Base-by-base conservation (phyloP, 768 basidiomycete species). In the Inosperma sp. region DNA sequence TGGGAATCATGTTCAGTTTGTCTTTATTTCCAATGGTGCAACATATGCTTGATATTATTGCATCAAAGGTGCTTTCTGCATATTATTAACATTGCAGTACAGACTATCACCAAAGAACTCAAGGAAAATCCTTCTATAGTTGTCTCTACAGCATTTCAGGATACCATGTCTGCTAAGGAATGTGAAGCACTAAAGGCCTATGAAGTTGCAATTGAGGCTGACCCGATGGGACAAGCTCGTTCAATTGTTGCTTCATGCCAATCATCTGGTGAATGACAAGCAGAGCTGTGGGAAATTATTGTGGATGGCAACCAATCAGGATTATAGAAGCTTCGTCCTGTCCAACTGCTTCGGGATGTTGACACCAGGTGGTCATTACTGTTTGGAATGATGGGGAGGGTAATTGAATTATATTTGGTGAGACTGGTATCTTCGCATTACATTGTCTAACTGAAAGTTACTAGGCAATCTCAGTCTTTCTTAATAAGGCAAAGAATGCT, bases 361-460 rank as follows among this genome's bases (percentile, higher is more conserved):
- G 67, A 70, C n/a, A 68, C 62, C 0, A 53, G 63, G 17, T 71
- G 70, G 71, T 70, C 68, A 9, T 68, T 67, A 16, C 67, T 60
- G 7, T 65, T 58, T 53, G 48, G 64, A 2, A 70, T 72, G 70
- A 62, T 68, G 51, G 66, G 65, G 10, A 55, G 65, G 10, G 42
- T 66, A 13, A 53, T 72, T 17, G 57, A 61, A 22, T 55, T 72
- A 2, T 65, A 69, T 56, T 64, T 58, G 19, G 71, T 70, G 45
- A 45, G 65, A 36, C 25, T 30, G 40, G 37, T 19, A 35, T 13
- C 29, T 7, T 27, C 22, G 41, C 25, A 19, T 53, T 9, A 27
- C 9, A 25, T 27, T n/a, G 62, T 61, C 58, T 59, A 2, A 53
- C 63, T 19, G 45, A 16, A 17, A 44, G 12, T 39, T 16, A 17